Conservation (phyloP, 768 basidiomycete genomes). For the Macrolepiota fuliginosa region DNA sequence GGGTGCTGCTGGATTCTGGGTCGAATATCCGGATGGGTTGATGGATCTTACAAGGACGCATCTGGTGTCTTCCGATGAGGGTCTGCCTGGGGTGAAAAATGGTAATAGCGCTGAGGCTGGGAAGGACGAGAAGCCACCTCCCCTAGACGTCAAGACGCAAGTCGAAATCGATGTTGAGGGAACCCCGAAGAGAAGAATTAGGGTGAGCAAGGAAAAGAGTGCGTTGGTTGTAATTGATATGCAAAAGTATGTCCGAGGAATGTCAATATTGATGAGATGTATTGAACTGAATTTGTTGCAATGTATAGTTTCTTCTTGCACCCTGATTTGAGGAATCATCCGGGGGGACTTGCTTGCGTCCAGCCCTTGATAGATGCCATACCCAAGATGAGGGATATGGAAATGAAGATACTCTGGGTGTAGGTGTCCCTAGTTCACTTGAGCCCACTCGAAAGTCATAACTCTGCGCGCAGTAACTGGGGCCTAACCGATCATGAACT, state of each 20-base stretch:
- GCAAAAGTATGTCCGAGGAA: slow-evolving; percentile 55
- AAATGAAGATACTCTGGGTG: slow-evolving; percentile 66
- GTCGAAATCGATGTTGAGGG: slow-evolving; percentile 55
- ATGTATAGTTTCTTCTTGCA: slow-evolving; percentile 58
- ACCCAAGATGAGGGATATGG: slow-evolving; percentile 44
- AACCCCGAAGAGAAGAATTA: slow-evolving; percentile 37
- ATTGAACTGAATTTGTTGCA: not conserved
- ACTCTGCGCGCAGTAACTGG: slow-evolving; percentile 52
- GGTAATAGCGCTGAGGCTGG: slow-evolving; percentile 7
- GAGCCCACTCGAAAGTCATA: no score
- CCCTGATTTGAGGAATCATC: slow-evolving; percentile 52
- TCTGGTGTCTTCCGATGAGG: slow-evolving; percentile 30
- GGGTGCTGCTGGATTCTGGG: slow-evolving; percentile 52
- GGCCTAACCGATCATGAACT: slow-evolving; percentile 66
- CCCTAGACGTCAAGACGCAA: slow-evolving; percentile 32
- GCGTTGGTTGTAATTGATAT: slow-evolving; percentile 70
- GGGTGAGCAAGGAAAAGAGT: slow-evolving; percentile 46
- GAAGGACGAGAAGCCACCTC: slow-evolving; percentile 23
- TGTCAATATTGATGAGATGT: no score
- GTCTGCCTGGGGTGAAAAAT: not conserved
- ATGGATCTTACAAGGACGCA: slow-evolving; percentile 55
- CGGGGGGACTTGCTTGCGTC: slow-evolving; percentile 56
- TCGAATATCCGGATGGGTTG: slow-evolving; percentile 65
- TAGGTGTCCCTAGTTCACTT: slow-evolving; percentile 24
- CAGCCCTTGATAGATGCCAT: slow-evolving; percentile 49